Evolutionary conservation across 169 alveolate species (phyloP).

Genomic region (Ichthyophthirius multifiliis): DNA sequence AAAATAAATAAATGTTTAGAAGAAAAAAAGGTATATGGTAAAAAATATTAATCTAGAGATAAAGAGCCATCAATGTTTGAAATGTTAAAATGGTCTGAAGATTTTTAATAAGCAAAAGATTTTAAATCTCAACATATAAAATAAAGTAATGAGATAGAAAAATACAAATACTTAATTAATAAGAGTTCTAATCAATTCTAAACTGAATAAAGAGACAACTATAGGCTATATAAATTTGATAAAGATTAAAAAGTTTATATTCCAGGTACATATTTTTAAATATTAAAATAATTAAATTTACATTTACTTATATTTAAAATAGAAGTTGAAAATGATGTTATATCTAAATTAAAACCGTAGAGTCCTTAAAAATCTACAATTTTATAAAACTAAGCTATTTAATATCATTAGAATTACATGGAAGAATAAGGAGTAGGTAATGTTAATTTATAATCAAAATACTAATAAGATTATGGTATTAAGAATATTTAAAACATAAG

Average conservation of each 20-base stretch:
- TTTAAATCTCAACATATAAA: background rate
- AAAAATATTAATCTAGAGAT: background rate
- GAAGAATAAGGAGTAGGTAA: too few species aligned
- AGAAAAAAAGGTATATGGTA: background rate
- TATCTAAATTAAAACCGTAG: too few species aligned
- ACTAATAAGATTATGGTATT: background rate
- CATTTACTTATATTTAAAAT: background rate
- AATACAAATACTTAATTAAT: background rate
- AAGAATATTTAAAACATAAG: background rate
- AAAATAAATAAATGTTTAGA: too few species aligned
- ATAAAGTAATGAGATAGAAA: background rate
- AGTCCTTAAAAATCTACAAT: background rate
- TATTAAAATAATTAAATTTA: background rate
- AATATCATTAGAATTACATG: background rate
- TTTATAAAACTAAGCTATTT: background rate
- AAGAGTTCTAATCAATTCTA: background rate
- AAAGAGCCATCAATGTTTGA: background rate
- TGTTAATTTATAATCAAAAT: background rate
- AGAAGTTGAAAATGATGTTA: background rate
- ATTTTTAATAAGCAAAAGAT: background rate
- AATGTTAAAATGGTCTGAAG: background rate
- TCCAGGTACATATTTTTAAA: background rate
- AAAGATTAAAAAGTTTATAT: background rate
- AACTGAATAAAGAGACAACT: conserved; percentile 8
- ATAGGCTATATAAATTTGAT: background rate